Base-by-base conservation (phyloP, 2,329 filamentous ascomycete species). In the Amylocarpus encephaloides region DNA sequence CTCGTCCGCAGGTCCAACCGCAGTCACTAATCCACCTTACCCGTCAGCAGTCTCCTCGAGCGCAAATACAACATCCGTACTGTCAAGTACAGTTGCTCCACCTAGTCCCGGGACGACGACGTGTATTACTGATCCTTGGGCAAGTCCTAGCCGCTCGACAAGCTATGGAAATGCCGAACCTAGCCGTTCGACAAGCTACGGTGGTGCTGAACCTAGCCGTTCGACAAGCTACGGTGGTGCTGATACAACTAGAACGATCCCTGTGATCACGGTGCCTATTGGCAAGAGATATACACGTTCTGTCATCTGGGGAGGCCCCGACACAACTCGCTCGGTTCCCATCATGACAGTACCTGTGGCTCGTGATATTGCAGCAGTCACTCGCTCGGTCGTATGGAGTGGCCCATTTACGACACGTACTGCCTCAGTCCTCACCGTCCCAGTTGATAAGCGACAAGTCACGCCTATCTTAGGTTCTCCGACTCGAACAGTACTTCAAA, bases 341-440 rank as follows among this genome's bases (percentile, higher is more conserved):
- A 16, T 39, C 11, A 22, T 52, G 12, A 48, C 39, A 9, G 44
- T 48, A 11, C 49, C 49, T 5, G 19, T 49, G 19, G 34, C 35
- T 5, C 33, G 19, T 10, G 32, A 41, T n/a, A 36, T 44, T 3
- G 47, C 18, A 29, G 45, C 26, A 32, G 26, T 38, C 11, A 47
- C 45, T 6, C 26, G 45, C 15, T 47, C 45, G 11, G 45, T 41
- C 22, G 19, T 40, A 10, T 47, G 34, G 35, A 16, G 22, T 4
- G 15, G 26, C 16, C n/a, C 45, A 4, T 35, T 16, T 19, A 32
- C 35, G 11, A 47, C 35, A 18, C 34, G 34, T 13, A 16, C 36
- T 11, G 45, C 33, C 7, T 29, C 45, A 11, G 13, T 47, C 6
- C 15, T 47, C 13, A 47, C 48, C 6, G 48, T 50, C 6, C 48